A percentile compares a stretch with the other conserved stretches of the same genome.
Evolutionary conservation across 331 rosid genomes (phyloP).

Genomic region (Quercus lobata): DNA sequence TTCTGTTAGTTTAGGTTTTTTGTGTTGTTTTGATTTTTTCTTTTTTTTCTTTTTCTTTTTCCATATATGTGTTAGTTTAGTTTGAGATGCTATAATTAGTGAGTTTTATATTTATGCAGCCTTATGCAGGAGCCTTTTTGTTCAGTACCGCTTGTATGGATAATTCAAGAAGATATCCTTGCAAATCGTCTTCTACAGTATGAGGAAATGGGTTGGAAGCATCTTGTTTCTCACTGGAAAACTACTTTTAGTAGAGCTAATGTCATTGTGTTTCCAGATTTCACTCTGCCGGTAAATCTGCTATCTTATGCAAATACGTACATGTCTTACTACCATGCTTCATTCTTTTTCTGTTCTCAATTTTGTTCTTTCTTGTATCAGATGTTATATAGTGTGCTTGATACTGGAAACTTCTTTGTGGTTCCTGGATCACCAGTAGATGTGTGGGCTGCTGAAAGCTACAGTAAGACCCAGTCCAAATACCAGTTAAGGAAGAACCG

Average conservation of each 20-base stretch:
- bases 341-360: conserved; percentile 24
- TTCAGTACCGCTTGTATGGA: conserved; percentile 89
- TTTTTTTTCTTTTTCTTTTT: not conserved
- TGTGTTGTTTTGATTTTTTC: not conserved
- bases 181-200: conserved; percentile 73
- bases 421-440: conserved; percentile 93
- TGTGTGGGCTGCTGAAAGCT: conserved; percentile 76
- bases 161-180: conserved; percentile 85
- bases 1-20: conserved; percentile 5
- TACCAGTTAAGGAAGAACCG: conserved; percentile 45
- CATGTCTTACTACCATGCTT: conserved; percentile 9
- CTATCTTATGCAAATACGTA: conserved; percentile 2
- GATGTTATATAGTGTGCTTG: conserved; percentile 88
- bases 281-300: conserved; percentile 76
- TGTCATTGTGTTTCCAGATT: conserved; percentile 87
- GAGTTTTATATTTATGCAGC: conserved; percentile 81
- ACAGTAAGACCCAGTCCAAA: conserved; percentile 60
- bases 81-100: conserved; percentile 47
- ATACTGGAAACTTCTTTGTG: conserved; percentile 90
- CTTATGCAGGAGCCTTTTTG: conserved; percentile 98
- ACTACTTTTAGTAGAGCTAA: conserved; percentile 70
- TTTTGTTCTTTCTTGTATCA: conserved; percentile 39
- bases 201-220: conserved; percentile 60
- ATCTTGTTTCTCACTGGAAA: conserved; percentile 84
- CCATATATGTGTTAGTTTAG: conserved; percentile 1